Evolutionary conservation across 345 rosid species (phyloP).

Genomic region (Eucalyptus polybractea): DNA sequence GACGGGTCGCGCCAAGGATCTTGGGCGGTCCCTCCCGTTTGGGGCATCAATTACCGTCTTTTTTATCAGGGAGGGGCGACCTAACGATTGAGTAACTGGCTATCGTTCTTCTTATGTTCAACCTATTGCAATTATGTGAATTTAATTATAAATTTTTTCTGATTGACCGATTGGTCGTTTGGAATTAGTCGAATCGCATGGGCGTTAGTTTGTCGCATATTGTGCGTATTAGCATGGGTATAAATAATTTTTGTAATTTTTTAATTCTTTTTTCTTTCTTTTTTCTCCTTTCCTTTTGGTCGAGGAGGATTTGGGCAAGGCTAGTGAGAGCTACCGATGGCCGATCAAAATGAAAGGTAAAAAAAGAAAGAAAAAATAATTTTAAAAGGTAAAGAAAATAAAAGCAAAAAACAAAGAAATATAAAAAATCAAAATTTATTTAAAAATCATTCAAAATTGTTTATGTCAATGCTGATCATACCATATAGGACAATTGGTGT

Average conservation of each 20-base stretch:
- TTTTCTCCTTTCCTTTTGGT: neutral
- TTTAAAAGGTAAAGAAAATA: too few species aligned
- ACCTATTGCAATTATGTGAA: too few species aligned
- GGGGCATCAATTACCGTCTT: neutral
- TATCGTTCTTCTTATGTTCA: neutral
- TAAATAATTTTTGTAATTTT: too few species aligned
- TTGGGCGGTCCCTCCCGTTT: neutral
- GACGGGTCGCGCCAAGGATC: neutral
- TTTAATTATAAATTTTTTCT: accelerated
- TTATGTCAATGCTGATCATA: accelerated
- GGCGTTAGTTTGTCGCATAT: too few species aligned
- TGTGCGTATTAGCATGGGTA: too few species aligned
- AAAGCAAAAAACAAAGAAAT: too few species aligned
- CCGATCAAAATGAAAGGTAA: neutral
- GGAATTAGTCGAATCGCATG: too few species aligned
- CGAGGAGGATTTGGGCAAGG: neutral
- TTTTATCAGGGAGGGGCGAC: accelerated
- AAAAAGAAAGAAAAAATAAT: accelerated
- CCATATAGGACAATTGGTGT: accelerated
- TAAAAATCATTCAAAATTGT: too few species aligned
- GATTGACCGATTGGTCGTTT: too few species aligned
- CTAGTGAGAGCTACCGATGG: accelerated
- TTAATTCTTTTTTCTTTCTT: too few species aligned
- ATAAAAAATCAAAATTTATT: too few species aligned
- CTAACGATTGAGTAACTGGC: neutral